Evolutionary conservation across 2,329 filamentous ascomycete genomes (phyloP).

Genomic region (Monosporascus sp.): DNA sequence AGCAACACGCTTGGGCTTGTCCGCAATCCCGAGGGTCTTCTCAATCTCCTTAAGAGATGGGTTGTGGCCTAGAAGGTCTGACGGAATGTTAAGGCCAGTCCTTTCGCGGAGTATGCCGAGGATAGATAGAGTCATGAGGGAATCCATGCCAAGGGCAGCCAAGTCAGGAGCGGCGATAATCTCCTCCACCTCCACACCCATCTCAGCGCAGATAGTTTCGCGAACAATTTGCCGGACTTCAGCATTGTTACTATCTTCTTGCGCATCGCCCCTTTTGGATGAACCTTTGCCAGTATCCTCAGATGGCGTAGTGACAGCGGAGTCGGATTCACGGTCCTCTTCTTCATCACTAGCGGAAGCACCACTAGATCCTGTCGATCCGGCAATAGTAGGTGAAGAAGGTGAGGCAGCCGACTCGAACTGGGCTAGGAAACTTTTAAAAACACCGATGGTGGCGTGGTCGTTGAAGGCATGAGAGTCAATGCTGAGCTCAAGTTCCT

Average conservation of each 20-base stretch:
- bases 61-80: constrained; percentile 57
- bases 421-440: constrained; percentile 39
- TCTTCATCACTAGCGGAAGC: constrained; percentile 37
- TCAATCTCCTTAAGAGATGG: constrained; percentile 61
- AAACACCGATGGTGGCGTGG: constrained; percentile 46
- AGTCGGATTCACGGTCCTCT: constrained; percentile 42
- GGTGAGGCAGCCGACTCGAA: constrained; percentile 24
- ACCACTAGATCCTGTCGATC: constrained; percentile 29
- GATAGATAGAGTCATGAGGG: constrained; percentile 52
- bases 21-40: constrained; percentile 52
- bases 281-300: constrained; percentile 48
- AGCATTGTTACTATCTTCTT: constrained; percentile 34
- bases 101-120: constrained; percentile 50
- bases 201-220: constrained; percentile 64
- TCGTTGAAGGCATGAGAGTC: constrained; percentile 50
- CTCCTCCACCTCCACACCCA: constrained; percentile 65
- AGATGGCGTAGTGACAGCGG: constrained; percentile 46
- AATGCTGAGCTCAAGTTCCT: constrained; percentile 52
- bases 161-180: constrained; percentile 49
- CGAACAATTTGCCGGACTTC: constrained; percentile 51
- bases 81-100: constrained; percentile 48
- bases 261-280: constrained; percentile 34
- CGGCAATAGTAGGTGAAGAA: constrained; percentile 22
- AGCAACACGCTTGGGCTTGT: constrained; percentile 31
- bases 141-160: constrained; percentile 54